Conservation (phyloP, 2,329 filamentous ascomycete genomes). For the Microdochium nivale region DNA sequence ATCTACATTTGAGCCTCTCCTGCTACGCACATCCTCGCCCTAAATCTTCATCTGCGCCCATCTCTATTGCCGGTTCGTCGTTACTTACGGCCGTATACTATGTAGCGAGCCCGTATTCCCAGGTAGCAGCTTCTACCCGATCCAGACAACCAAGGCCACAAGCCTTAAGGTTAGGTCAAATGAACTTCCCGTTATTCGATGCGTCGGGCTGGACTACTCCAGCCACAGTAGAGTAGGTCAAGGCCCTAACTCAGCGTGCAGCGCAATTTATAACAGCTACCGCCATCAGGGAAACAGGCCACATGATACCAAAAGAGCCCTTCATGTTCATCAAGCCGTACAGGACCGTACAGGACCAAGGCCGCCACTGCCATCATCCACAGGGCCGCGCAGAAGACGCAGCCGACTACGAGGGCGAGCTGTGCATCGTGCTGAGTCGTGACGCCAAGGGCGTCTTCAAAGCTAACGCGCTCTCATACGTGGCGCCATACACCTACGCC, state of each 20-base stretch:
- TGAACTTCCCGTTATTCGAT: slow-evolving; percentile 36
- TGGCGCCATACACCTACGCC: slow-evolving; percentile 47
- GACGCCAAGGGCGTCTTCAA: slow-evolving; percentile 37
- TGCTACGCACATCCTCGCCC: background rate
- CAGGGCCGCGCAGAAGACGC: slow-evolving; percentile 32
- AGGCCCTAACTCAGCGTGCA: slow-evolving; percentile 9
- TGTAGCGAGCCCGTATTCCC: slow-evolving; percentile 3
- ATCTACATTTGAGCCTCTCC: background rate
- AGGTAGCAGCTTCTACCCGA: slow-evolving; percentile 30
- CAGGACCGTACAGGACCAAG: slow-evolving; percentile 29
- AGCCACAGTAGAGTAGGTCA: slow-evolving; percentile 14
- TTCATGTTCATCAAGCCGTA: slow-evolving; percentile 33
- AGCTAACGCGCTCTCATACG: slow-evolving; percentile 35
- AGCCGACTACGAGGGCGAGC: slow-evolving; percentile 39
- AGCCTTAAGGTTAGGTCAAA: slow-evolving; percentile 35
- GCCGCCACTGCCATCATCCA: slow-evolving; percentile 31
- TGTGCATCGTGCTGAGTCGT: slow-evolving; percentile 38
- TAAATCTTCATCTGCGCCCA: background rate
- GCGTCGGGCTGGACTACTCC: slow-evolving; percentile 37
- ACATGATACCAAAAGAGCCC: slow-evolving; percentile 9
- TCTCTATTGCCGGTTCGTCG: slow-evolving; percentile 2
- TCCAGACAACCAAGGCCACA: slow-evolving; percentile 31
- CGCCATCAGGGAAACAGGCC: slow-evolving; percentile 19
- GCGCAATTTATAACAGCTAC: background rate
- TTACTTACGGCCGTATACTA: slow-evolving; percentile 1